These are phyloP conservation scores for Hypsizygus marmoreus DNA, from an alignment of 768 basidiomycete genomes.

Conservation along the genomic window DNA sequence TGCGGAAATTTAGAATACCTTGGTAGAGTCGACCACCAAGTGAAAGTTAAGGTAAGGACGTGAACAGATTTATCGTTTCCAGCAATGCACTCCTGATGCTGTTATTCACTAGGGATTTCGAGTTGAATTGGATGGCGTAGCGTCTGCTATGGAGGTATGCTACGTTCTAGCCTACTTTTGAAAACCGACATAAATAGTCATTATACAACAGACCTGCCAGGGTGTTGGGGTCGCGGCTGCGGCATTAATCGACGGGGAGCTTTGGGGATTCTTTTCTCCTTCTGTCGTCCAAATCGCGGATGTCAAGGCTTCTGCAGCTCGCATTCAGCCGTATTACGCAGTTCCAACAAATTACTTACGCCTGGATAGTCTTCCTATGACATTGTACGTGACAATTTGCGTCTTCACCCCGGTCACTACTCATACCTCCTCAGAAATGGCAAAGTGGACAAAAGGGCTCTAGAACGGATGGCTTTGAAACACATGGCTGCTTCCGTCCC, in stretches of 20 bases:
- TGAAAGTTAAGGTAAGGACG: constrained; percentile 60
- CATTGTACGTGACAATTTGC: constrained; percentile 48
- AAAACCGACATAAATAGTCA: no score
- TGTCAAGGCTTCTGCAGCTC: constrained; percentile 46
- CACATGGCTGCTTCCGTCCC: neutral
- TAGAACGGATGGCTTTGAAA: constrained; percentile 36
- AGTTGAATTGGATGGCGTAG: constrained; percentile 61
- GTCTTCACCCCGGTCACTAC: no score
- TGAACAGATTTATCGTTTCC: neutral
- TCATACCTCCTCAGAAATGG: no score
- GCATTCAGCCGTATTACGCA: constrained; percentile 60
- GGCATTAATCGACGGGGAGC: constrained; percentile 49
- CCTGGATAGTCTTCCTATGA: constrained; percentile 50
- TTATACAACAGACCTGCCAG: no score
- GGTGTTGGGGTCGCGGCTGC: constrained; percentile 46
- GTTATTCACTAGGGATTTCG: constrained; percentile 58
- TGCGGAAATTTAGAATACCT: constrained; percentile 60
- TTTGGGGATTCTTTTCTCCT: constrained; percentile 60
- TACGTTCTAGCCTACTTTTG: no score
- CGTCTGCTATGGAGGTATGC: constrained; percentile 57
- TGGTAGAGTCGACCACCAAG: constrained; percentile 60
- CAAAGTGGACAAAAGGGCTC: constrained; percentile 49
- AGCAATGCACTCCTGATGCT: neutral
- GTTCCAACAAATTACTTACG: constrained; percentile 48
- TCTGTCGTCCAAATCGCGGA: constrained; percentile 32